Evolutionary conservation across 495 filamentous ascomycete species (phyloP).

Genomic region (Lentithecium fluviatile): DNA sequence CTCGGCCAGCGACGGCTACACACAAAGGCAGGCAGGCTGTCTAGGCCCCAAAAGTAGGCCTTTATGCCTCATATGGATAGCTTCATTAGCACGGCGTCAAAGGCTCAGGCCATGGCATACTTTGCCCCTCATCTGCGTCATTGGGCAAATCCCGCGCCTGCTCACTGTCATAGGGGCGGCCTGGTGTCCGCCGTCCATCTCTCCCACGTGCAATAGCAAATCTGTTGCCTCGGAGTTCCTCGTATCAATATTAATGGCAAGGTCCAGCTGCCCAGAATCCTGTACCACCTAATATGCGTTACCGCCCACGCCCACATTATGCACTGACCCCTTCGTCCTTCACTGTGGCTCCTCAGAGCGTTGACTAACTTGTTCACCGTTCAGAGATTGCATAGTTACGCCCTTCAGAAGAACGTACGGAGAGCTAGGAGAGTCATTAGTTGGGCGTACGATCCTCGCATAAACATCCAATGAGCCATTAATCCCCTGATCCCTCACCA

Average conservation of each 20-base stretch:
- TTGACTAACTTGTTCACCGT: too few relatives aligned
- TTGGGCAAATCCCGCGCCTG: neutral
- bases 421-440: neutral
- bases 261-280: neutral
- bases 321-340: neutral
- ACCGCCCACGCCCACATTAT: neutral
- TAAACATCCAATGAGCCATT: slow-evolving; percentile 10
- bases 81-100: slow-evolving; percentile 6
- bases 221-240: slow-evolving; percentile 9
- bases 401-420: too few relatives aligned
- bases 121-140: slow-evolving; percentile 13
- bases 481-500: slow-evolving; percentile 19
- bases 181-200: too few relatives aligned
- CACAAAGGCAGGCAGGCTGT: neutral
- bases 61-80: slow-evolving; percentile 12
- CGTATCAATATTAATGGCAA: slow-evolving; percentile 17
- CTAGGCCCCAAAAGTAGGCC: neutral
- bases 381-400: too few relatives aligned
- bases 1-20: neutral
- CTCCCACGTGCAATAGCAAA: neutral
- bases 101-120: slow-evolving; percentile 1
- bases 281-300: too few relatives aligned
- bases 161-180: neutral
- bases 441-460: neutral
- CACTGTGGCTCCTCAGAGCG: too few relatives aligned